Evolutionary conservation across 768 basidiomycete species (phyloP), one percentile per base, ranked within the genome.

Genomic region (Nevesoporus exiguus): DNA sequence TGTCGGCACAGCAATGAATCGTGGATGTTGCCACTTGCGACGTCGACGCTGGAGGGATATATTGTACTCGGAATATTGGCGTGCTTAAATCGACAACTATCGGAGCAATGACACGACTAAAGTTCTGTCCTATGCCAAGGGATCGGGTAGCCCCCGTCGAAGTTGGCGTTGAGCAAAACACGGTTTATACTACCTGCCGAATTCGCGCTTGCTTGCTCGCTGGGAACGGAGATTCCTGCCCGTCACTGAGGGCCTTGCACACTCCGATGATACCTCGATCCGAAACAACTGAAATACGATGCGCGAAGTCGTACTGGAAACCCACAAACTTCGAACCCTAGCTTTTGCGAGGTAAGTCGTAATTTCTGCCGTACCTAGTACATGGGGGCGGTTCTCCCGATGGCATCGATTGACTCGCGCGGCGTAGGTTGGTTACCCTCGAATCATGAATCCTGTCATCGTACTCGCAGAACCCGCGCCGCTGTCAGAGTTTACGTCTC

Each of bases 401-500:
- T 66, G 64, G 61, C 66, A 67, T 68, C 61, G 66, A 68, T 61
- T 64, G 56, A 59, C 56, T 59, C 31, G 51, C 43, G 64, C 58
- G 57, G 59, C 47, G 55, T 54, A 42, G 51, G 51, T 39, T 30
- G 15, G 54, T 52, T 55, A 68, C 66, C 66, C 68, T 68, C 61
- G 65, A 68, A 68, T 71, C 67, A 55, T 36, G 36, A 44, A 36
- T 49, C 61, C 50, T 55, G 54, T 43, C 51, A 59, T 47, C 51
- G 45, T 42, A 53, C 47, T 55, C 48, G 29, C 42, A 58, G 59
- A 66, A 63, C 48, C 52, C 49, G 40, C 62, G 58, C 62, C 59
- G 59, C 65, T 63, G 67, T 69, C 67, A 69, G 19, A 24, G 9
- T 62, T 68, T 68, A 68, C 69, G 67, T 68, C 58, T 68, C 52